Base-by-base conservation (phyloP, 2,329 filamentous ascomycete species). In the Penicillium occitanis region DNA sequence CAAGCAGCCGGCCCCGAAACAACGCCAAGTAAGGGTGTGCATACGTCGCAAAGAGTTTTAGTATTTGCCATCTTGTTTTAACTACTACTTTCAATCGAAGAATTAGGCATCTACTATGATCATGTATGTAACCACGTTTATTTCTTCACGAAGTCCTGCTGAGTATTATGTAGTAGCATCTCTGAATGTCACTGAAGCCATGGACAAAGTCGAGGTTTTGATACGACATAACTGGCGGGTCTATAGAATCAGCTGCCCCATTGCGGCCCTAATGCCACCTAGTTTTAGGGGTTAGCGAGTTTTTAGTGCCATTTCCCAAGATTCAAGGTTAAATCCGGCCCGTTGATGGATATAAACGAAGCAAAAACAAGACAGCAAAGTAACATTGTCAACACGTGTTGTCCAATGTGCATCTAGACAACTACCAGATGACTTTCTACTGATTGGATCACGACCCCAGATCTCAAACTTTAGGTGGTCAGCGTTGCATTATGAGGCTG, bases 401-500 rank as follows among this genome's bases (percentile, higher is more conserved):
- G 33, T 57, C n/a, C 11, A 40, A 11, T 22, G 19, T 19, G 25
- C 17, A 22, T 7, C n/a, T 3, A 17, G 25, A 57, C 2, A 40
- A 25, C 8, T 40, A 6, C 53, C 33, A n/a, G 19, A 35, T 57
- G 40, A 30, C 11, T n/a, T 19, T 5, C 35, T 11, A 33, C 57
- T 60, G 37, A 46, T 60, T 42, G 57, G 57, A 6, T 28, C 57
- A 46, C 19, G 22, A 46, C 40, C 28, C 11, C 19, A 22, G 35
- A 40, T 30, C 37, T 17, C 35, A 30, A 46, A 30, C 14, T 8
- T 46, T 30, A 46, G 22, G 17, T 46, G 40, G 57, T 60, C 57
- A 60, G 57, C 57, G 57, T 60, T 22, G 37, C 57, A 60, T 60
- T 46, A 30, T 57, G 57, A 46, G 35, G 57, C 57, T 44, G 37